phyloP scores from a whole-genome alignment of 2,329 filamentous ascomycete species.

The Ceratocystis diversiconidia region DNA sequence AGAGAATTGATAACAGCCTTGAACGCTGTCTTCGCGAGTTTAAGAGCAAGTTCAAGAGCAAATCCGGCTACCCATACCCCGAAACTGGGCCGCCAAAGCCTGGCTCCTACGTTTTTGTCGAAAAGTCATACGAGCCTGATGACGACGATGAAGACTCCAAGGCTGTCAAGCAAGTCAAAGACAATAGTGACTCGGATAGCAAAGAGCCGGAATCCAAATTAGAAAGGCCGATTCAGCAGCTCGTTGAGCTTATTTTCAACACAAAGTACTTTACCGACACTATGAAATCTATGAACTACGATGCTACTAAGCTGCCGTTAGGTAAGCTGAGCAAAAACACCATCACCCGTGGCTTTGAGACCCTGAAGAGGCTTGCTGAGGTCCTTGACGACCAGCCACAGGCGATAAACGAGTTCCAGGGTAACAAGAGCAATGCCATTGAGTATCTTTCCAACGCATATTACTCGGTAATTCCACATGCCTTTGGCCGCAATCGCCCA shows the following conservation, averaged over 20 bases:
- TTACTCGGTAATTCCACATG: conserved; percentile 71
- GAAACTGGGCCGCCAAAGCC: conserved; percentile 43
- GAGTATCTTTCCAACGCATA: conserved; percentile 61
- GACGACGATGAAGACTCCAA: conserved; percentile 34
- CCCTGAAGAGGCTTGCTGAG: conserved; percentile 59
- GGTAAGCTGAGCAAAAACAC: conserved; percentile 73
- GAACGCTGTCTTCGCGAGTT: conserved; percentile 36
- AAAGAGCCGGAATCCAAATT: conserved; percentile 31
- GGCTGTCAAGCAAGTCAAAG: conserved; percentile 19
- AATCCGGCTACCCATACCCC: conserved; percentile 43
- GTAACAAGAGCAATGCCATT: conserved; percentile 29
- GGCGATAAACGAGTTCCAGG: conserved; percentile 32
- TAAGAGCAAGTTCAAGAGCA: conserved; percentile 48
- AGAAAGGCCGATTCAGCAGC: conserved; percentile 42
- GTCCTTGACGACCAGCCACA: conserved; percentile 43
- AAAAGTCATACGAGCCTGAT: conserved; percentile 60
- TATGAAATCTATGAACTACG: conserved; percentile 55
- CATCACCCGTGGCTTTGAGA: conserved; percentile 59
- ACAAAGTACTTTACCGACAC: conserved; percentile 52
- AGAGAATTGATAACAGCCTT: conserved; percentile 31
- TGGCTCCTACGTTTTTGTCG: conserved; percentile 67
- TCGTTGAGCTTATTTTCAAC: conserved; percentile 79
- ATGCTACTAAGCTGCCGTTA: conserved; percentile 62
- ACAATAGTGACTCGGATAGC: conserved; percentile 26
- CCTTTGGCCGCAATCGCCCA: conserved; percentile 59